These are phyloP conservation scores for Auriscalpium orientale DNA, from an alignment of 768 basidiomycete genomes.

Conservation along the genomic window DNA sequence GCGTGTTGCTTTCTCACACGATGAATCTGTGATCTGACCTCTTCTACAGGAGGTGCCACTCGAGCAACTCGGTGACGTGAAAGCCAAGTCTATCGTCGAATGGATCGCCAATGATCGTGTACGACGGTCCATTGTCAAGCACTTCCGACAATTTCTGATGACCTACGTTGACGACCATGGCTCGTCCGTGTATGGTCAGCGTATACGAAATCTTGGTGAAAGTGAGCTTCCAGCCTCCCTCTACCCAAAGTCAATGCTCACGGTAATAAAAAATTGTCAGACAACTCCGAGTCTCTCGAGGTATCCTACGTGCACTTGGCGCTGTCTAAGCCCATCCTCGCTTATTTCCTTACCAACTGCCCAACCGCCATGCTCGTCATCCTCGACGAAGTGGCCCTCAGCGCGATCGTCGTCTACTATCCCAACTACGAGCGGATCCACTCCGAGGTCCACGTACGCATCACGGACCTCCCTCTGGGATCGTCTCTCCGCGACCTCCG, in stretches of 20 bases:
- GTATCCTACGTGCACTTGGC: conserved; percentile 96
- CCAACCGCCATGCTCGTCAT: conserved; percentile 89
- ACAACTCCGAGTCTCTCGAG: conserved; percentile 95
- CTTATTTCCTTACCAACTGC: conserved; percentile 95
- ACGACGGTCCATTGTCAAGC: conserved; percentile 79
- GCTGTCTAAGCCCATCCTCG: conserved; percentile 86
- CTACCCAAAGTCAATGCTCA: not conserved
- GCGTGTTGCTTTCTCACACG: conserved; percentile 21
- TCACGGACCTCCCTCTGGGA: conserved; percentile 86
- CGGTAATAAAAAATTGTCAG: conserved; percentile 31
- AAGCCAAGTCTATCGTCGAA: conserved; percentile 93
- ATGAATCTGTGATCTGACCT: not conserved
- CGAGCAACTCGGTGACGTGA: conserved; percentile 96
- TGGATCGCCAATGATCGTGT: conserved; percentile 96
- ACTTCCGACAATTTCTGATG: conserved; percentile 94
- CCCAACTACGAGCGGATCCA: conserved; percentile 96
- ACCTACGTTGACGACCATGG: conserved; percentile 92
- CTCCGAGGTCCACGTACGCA: conserved; percentile 94
- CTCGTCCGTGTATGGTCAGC: conserved; percentile 87
- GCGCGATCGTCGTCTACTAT: conserved; percentile 91
- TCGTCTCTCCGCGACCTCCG: conserved; percentile 91
- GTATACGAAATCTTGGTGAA: conserved; percentile 92
- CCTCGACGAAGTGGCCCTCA: conserved; percentile 92
- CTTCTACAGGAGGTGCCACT: conserved; percentile 75
- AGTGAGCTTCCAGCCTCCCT: conserved; percentile 39